phyloP scores from a whole-genome alignment of 192 early-diverging fungal species.

The Backusella macrospora region DNA sequence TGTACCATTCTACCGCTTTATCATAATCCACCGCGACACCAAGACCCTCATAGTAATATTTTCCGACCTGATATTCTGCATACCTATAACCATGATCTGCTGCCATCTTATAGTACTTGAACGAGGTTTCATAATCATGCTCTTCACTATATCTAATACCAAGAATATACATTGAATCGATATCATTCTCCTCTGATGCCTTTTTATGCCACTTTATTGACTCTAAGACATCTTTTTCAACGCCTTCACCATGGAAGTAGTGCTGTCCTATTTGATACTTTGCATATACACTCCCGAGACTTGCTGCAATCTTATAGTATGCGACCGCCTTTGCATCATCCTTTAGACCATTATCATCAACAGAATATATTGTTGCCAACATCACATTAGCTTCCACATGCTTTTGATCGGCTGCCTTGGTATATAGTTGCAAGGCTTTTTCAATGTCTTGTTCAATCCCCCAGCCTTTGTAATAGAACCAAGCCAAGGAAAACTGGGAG shows the following conservation, averaged over 20 bases:
- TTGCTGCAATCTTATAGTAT: not conserved
- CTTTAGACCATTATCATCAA: not conserved
- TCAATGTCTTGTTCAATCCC: not conserved
- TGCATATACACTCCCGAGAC: not conserved
- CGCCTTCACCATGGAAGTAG: not conserved
- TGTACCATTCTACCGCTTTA: not conserved
- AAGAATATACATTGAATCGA: not conserved
- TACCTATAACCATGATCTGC: not conserved
- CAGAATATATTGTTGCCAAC: not conserved
- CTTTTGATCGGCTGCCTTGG: not conserved
- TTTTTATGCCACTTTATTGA: not conserved
- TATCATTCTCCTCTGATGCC: not conserved
- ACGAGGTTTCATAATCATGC: not conserved
- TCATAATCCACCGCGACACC: not conserved
- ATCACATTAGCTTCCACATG: not conserved
- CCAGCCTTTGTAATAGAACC: not conserved
- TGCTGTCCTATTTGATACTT: not conserved
- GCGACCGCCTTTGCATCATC: not conserved
- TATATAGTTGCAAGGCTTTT: not conserved
- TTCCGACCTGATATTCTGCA: not conserved
- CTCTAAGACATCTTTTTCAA: not conserved
- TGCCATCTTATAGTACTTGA: conserved; percentile 5
- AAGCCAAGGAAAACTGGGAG: not conserved
- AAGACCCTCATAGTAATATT: not conserved
- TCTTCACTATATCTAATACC: not conserved